These are phyloP conservation scores for Herpetospermum pedunculosum DNA, from an alignment of 306 rosid species.

Conservation along the genomic window DNA sequence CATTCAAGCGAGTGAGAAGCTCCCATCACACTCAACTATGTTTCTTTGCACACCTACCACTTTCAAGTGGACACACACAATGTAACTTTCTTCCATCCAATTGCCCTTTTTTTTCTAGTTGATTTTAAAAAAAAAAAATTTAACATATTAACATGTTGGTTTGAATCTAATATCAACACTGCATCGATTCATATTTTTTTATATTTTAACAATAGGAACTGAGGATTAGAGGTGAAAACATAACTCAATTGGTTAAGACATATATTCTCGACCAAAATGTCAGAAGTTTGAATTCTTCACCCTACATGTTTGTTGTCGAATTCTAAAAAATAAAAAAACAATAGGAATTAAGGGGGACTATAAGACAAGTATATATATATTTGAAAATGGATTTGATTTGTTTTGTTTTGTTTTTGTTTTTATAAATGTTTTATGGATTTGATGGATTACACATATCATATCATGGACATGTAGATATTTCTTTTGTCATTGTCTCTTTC, in stretches of 20 bases:
- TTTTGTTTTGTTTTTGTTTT: neutral
- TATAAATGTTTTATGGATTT: neutral
- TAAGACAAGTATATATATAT: neutral
- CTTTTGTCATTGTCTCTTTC: neutral
- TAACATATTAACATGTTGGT: neutral
- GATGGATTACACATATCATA: neutral
- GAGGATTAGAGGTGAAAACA: too few relatives aligned
- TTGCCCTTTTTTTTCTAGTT: neutral
- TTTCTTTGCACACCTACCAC: constrained; percentile 4
- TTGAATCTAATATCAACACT: neutral
- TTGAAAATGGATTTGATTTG: neutral
- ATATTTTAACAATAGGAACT: neutral
- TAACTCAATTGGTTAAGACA: too few relatives aligned
- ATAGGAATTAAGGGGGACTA: too few relatives aligned
- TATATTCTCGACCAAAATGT: too few relatives aligned
- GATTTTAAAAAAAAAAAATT: neutral
- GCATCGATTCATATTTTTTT: neutral
- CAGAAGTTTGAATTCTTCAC: too few relatives aligned
- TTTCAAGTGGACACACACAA: neutral
- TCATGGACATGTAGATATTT: neutral
- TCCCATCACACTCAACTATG: neutral
- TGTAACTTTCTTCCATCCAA: neutral
- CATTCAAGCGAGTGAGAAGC: constrained; percentile 9
- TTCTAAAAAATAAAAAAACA: too few relatives aligned
- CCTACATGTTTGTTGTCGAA: too few relatives aligned